Conservation (phyloP, 306 rosid species). For the Trifolium pratense region DNA sequence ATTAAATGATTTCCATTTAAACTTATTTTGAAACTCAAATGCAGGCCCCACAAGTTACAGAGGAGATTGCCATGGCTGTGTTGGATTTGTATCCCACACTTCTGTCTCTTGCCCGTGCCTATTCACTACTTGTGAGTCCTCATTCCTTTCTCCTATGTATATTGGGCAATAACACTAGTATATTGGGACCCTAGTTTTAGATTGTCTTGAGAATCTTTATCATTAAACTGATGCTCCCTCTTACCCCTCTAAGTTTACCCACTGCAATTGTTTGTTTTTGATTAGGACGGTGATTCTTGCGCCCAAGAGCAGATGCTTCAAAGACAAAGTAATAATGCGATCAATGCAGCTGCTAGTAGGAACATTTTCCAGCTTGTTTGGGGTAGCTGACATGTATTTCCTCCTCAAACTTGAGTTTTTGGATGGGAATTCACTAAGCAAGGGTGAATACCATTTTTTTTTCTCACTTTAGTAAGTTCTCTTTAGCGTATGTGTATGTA, state of each 20-base stretch:
- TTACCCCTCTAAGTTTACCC: neutral
- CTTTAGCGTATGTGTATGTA: constrained; percentile 19
- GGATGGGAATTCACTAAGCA: constrained; percentile 8
- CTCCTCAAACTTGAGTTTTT: neutral
- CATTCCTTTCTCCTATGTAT: constrained; percentile 32
- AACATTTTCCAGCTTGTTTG: constrained; percentile 85
- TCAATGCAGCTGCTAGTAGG: constrained; percentile 79
- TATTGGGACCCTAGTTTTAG: neutral
- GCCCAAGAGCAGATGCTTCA: constrained; percentile 84
- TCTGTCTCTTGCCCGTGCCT: constrained; percentile 76
- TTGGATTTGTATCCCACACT: constrained; percentile 84
- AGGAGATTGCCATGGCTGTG: constrained; percentile 88
- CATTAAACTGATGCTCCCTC: neutral
- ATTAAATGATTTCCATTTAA: neutral
- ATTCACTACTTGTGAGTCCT: constrained; percentile 69
- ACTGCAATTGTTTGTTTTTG: constrained; percentile 16
- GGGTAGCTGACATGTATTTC: constrained; percentile 56
- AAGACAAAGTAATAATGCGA: constrained; percentile 62
- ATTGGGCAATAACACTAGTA: constrained; percentile 4
- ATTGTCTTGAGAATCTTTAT: constrained; percentile 10
- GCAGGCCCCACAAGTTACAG: constrained; percentile 98
- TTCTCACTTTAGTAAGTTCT: neutral
- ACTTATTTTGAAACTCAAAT: constrained; percentile 29
- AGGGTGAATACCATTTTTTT: constrained; percentile 25
- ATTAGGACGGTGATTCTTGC: constrained; percentile 71